Conservation (phyloP, 805 yeast genomes). For the Lipomyces sp. region DNA sequence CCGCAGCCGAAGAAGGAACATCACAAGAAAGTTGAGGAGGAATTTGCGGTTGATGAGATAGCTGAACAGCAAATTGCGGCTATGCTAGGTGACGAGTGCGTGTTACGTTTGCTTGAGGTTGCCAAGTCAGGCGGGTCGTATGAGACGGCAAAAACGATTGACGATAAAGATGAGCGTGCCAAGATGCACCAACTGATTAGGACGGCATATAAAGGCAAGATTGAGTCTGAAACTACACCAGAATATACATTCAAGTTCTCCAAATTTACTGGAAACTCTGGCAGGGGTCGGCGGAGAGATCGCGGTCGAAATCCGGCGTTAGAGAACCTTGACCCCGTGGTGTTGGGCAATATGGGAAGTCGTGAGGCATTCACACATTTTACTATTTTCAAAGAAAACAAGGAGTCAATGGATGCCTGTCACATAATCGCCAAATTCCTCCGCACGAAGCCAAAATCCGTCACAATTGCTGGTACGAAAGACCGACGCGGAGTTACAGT, state of each 20-base stretch:
- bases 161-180: constrained; percentile 76
- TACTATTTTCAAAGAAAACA: constrained; percentile 87
- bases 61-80: constrained; percentile 55
- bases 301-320: background rate
- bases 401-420: constrained; percentile 97
- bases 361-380: constrained; percentile 72
- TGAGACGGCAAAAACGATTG: constrained; percentile 61
- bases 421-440: constrained; percentile 71
- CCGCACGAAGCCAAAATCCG: constrained; percentile 68
- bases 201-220: constrained; percentile 68
- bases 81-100: constrained; percentile 64
- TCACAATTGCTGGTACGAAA: constrained; percentile 92
- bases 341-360: constrained; percentile 54
- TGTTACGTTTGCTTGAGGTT: constrained; percentile 42
- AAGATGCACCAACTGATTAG: constrained; percentile 77
- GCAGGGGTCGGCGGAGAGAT: background rate
- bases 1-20: constrained; percentile 53
- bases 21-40: constrained; percentile 37
- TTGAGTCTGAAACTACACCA: constrained; percentile 80
- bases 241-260: constrained; percentile 69
- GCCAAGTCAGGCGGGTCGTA: constrained; percentile 41
- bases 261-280: constrained; percentile 6
- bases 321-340: constrained; percentile 19
- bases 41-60: constrained; percentile 51
- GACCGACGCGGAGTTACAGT: constrained; percentile 96